Percentiles rank a stretch among this genome's conserved stretches.
Evolutionary conservation across 2,329 filamentous ascomycete species (phyloP).

Genomic region (Plenodomus biglobosus): DNA sequence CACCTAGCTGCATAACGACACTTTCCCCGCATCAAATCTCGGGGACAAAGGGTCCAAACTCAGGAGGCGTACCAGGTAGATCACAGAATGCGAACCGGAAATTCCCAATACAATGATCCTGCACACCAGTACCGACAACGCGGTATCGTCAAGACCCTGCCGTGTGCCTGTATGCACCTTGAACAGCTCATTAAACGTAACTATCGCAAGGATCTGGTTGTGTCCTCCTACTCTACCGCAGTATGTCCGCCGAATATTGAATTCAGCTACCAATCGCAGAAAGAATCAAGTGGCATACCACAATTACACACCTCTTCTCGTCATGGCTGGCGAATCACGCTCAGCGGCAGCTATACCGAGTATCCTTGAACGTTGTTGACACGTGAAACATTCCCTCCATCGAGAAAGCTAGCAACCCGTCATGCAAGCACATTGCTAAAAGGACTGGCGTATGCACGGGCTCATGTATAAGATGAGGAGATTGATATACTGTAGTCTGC

Average conservation of each 20-base stretch:
- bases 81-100: slow-evolving; percentile 5
- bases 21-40: background rate
- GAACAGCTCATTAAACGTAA: background rate
- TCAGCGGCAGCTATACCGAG: background rate
- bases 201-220: background rate
- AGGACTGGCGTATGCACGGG: background rate
- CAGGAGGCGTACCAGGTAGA: background rate
- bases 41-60: background rate
- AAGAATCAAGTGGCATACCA: background rate
- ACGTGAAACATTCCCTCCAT: background rate
- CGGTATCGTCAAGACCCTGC: slow-evolving; percentile 12
- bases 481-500: too few species aligned
- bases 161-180: slow-evolving; percentile 10
- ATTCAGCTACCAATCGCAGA: background rate
- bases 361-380: background rate
- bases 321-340: background rate
- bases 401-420: background rate
- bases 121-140: slow-evolving; percentile 10
- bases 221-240: background rate
- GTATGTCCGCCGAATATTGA: background rate
- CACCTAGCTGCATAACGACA: background rate
- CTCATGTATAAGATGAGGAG: background rate
- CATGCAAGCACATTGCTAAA: background rate
- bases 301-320: background rate
- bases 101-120: slow-evolving; percentile 1